phyloP scores from a whole-genome alignment of 306 rosid species.

The Benincasa hispida region DNA sequence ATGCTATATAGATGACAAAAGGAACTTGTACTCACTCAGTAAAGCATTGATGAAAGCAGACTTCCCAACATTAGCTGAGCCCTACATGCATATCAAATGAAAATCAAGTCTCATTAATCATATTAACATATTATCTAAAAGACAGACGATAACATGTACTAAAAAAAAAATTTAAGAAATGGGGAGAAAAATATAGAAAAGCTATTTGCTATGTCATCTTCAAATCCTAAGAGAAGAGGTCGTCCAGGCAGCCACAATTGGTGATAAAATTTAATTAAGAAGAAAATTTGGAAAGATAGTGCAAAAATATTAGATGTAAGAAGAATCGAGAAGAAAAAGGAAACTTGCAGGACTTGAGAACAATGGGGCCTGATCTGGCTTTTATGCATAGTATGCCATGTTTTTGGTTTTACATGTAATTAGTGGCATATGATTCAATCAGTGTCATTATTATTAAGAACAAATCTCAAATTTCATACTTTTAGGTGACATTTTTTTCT shows the following conservation, averaged over 20 bases:
- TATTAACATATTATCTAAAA: background rate
- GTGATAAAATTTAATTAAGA: background rate
- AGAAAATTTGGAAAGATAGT: background rate
- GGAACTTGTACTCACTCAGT: slow-evolving; percentile 50
- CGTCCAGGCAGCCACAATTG: background rate
- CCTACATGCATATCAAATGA: slow-evolving; percentile 27
- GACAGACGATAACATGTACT: background rate
- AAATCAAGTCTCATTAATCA: slow-evolving; percentile 7
- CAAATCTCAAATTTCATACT: too few species aligned
- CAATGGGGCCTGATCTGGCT: background rate
- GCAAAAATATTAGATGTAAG: background rate
- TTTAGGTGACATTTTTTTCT: too few species aligned
- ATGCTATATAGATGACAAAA: background rate
- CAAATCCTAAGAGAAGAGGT: background rate
- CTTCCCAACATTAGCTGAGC: slow-evolving; percentile 96
- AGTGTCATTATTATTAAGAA: too few species aligned
- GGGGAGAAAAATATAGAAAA: background rate
- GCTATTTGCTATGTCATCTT: background rate
- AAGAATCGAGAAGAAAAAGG: background rate
- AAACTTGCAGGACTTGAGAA: background rate
- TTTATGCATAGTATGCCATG: background rate
- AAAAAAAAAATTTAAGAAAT: background rate
- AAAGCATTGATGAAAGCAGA: slow-evolving; percentile 89
- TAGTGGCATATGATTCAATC: background rate
- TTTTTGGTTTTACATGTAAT: background rate